Conservation (phyloP, 139 green algal species). For the Choricystis sp. region DNA sequence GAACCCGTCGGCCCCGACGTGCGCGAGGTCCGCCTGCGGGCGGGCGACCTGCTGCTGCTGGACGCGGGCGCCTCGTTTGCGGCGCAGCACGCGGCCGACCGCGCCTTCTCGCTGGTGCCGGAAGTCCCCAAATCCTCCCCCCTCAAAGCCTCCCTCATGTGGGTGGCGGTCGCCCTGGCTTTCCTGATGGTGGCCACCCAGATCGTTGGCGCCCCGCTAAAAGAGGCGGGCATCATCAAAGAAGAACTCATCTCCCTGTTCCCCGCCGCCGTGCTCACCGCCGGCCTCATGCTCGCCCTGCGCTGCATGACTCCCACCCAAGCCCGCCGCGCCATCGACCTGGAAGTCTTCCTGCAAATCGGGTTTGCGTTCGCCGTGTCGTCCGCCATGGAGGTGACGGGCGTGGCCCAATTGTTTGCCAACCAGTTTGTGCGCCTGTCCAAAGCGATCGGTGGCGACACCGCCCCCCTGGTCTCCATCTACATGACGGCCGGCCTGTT, state of each 20-base stretch:
- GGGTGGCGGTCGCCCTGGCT: constrained; percentile 2
- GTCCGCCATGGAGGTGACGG: constrained; percentile 24
- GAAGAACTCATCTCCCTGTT: constrained; percentile 18
- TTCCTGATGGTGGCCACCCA: constrained; percentile 18
- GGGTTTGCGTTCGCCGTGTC: constrained; percentile 41
- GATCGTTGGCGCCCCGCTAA: constrained; percentile 1
- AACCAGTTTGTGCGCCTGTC: constrained; percentile 8
- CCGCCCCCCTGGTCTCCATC: constrained; percentile 22
- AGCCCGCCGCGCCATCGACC: constrained; percentile 25
- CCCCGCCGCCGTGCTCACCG: constrained; percentile 16
- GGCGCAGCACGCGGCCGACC: constrained; percentile 2
- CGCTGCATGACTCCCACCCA: constrained; percentile 7
- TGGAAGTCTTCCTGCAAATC: constrained; percentile 40
- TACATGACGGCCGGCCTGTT: constrained; percentile 41
- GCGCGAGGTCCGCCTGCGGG: constrained; percentile 25
- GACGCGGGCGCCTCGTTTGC: constrained; percentile 21
- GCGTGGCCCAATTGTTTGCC: constrained; percentile 24
- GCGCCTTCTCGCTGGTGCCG: constrained; percentile 17
- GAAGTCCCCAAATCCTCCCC: constrained; percentile 19
- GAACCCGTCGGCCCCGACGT: constrained; percentile 5
- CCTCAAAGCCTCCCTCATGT: constrained; percentile 16
- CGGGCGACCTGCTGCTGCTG: constrained; percentile 39
- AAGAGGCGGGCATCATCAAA: not conserved
- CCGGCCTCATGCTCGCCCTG: constrained; percentile 18
- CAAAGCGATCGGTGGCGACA: constrained; percentile 20